phyloP scores from a whole-genome alignment of 768 basidiomycete species.

The Termitomyces sp. region DNA sequence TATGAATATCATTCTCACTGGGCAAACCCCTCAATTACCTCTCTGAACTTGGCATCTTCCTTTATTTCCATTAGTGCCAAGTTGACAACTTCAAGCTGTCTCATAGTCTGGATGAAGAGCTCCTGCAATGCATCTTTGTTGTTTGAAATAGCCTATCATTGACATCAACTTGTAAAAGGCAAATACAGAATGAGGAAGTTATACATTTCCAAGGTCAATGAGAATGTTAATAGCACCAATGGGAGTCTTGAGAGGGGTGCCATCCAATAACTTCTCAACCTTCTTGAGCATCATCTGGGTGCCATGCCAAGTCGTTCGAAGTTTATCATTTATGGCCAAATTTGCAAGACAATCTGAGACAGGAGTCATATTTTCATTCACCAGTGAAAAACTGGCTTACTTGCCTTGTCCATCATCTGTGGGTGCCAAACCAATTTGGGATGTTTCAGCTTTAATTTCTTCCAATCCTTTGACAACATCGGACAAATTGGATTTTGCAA shows the following conservation, averaged over 20 bases:
- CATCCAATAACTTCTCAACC: too few species aligned
- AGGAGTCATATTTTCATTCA: too few species aligned
- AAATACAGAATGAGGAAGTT: too few species aligned
- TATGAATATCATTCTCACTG: neutral
- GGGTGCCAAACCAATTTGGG: too few species aligned
- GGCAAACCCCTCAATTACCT: neutral
- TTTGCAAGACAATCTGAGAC: too few species aligned
- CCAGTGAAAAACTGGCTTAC: neutral
- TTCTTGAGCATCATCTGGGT: too few species aligned
- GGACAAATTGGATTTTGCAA: neutral
- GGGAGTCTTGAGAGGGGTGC: too few species aligned
- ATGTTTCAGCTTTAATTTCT: neutral
- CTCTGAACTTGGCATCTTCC: neutral
- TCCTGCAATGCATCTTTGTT: neutral
- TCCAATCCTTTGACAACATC: neutral
- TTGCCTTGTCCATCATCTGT: neutral
- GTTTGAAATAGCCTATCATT: neutral
- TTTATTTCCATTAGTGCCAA: neutral
- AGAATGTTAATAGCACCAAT: too few species aligned
- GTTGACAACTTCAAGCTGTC: neutral
- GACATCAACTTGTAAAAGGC: too few species aligned
- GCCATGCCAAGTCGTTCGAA: too few species aligned
- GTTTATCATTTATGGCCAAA: too few species aligned
- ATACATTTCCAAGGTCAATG: too few species aligned
- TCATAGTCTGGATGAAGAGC: neutral